Evolutionary conservation across 257 asterid species (phyloP), one percentile per base, ranked within the genome.

Genomic region (Coffea canephora): DNA sequence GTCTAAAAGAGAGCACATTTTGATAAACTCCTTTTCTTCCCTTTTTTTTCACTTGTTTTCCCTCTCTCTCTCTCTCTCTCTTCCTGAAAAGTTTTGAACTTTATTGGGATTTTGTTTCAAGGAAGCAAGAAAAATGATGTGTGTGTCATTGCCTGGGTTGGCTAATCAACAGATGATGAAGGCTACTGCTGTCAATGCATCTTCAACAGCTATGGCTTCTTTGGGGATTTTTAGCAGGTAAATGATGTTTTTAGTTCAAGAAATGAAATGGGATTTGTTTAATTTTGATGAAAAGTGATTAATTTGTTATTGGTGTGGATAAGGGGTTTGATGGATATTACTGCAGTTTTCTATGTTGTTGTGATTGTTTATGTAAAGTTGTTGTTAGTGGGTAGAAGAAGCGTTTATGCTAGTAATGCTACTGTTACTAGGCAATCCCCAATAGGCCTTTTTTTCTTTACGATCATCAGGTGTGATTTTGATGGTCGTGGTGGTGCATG

Each of bases 381-480:
- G 69, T 27, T 23, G 70, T 75, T 75, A 69, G 80, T 84, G 87
- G 84, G 83, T 81, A 75, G 86, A 83, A 86, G 85, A 80, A 84
- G 88, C 82, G 83, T 84, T 79, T 86, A 82, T 82, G 85, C 69
- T 80, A 80, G 71, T 74, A 49, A 79, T 81, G 61, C 77, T 80
- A 73, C 82, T 83, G 78, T 79, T 82, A 68, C 84, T 87, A 80
- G 90, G 93, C 86, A 88, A 86, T 80, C 84, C 90, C 89, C 90
- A 89, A 89, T 86, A 79, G 88, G 83, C 90, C 86, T 85, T 88
- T 85, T 90, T 70, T 88, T 88, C 86, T 89, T 89, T 87, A 83
- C 83, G 90, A 89, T 94, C 91, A 87, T 83, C 91, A 91, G 98
- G 91, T 89, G 72, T 87, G 93, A 69, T 79, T 86, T 82, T 84